Conservation (phyloP, 345 rosid genomes). For the Zanthoxylum bungeanum region DNA sequence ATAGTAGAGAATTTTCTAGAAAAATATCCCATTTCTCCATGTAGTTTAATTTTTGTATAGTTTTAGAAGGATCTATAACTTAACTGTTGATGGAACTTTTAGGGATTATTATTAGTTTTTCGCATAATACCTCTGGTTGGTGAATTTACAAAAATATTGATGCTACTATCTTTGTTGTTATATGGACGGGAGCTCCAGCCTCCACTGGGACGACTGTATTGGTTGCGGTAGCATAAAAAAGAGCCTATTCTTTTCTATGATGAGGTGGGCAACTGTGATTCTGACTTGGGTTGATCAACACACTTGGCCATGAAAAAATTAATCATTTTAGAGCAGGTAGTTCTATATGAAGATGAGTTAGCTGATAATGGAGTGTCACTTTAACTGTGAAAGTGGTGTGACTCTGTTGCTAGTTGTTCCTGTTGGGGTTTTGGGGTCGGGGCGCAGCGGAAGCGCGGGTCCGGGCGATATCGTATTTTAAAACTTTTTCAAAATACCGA, state of each 20-base stretch:
- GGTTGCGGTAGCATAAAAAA: constrained; percentile 65
- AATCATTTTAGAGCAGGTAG: constrained; percentile 51
- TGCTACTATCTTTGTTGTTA: constrained; percentile 6
- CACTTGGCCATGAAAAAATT: constrained; percentile 12
- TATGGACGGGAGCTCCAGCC: constrained; percentile 26
- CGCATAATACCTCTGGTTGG: not conserved
- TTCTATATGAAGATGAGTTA: constrained; percentile 94
- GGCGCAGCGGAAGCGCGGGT: no score
- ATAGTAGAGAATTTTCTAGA: no score
- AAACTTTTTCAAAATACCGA: no score
- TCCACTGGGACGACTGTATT: constrained; percentile 78
- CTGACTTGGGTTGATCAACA: not conserved
- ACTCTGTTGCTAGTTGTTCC: constrained; percentile 8
- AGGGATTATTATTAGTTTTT: not conserved
- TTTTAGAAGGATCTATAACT: not conserved
- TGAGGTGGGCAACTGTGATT: constrained; percentile 49
- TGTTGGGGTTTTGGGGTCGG: no score
- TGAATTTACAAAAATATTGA: constrained; percentile 6
- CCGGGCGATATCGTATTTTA: no score
- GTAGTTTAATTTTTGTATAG: not conserved
- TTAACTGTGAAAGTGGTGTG: constrained; percentile 92
- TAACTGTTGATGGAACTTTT: not conserved
- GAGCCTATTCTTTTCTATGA: constrained; percentile 99
- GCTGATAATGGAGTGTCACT: constrained; percentile 95
- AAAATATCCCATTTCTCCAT: not conserved